Base-by-base conservation (phyloP, 2,329 filamentous ascomycete species). In the Clonostachys chloroleuca region DNA sequence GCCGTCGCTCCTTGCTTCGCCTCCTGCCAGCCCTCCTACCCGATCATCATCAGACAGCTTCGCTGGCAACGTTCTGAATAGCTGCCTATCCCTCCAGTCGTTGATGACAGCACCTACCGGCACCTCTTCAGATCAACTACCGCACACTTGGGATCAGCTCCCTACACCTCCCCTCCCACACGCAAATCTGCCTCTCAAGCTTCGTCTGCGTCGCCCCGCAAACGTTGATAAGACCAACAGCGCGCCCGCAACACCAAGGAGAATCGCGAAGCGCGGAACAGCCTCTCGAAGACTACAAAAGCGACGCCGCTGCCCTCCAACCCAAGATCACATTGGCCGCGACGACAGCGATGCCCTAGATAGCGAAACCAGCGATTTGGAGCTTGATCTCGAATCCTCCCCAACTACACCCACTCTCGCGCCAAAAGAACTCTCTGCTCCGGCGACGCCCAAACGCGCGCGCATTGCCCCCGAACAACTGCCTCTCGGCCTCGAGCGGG, bases 401-500 rank as follows among this genome's bases (percentile, higher is more conserved):
- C 36, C 17, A 18, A 30, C 24, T 9, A 30, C 24, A 30, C 24
- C 24, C 9, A 30, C 24, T 30, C 24, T 30, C 24, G 24, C 24
- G 3, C 24, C 24, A 30, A 30, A 30, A 30, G 24, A 30, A 30
- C 24, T 30, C 24, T 30, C 24, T 30, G 24, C 24, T 30, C 77
- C 74, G 4, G 69, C 72, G 41, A 85, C 81, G 9, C 81, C 81
- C 1, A 83, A 83, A 62, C 75, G 81, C 46, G 69, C 75, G 49
- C 78, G 80, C 53, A 75, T 84, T 47, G 80, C 80, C 33, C 81
- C 81, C 2, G 78, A 79, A 54, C 68, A 73, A n/a, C 61, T 85
- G 1, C 81, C 81, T 6, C 70, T 83, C 1, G 81, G 81, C 5
- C 71, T 84, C 12, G 78, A 74, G 51, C 74, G 80, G 30, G 63